These are phyloP conservation scores for Amaranthus palmeri DNA, from an alignment of 148 eudicot species.

Conservation along the genomic window DNA sequence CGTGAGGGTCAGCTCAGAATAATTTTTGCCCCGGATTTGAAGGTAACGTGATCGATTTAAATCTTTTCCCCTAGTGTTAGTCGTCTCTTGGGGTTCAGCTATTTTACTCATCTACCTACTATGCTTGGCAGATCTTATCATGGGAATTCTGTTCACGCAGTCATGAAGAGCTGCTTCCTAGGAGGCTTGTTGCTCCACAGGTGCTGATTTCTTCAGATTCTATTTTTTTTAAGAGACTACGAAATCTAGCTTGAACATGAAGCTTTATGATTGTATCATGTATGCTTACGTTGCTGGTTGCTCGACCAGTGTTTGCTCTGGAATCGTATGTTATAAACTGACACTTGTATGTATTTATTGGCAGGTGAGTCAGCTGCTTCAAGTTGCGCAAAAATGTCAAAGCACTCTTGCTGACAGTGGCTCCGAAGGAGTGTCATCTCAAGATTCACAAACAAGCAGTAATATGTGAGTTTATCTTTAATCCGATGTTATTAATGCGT, in stretches of 20 bases:
- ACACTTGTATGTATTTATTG: conserved; percentile 9
- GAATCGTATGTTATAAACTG: no score
- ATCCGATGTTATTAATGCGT: not conserved
- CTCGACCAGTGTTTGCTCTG: no score
- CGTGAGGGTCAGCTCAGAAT: conserved; percentile 89
- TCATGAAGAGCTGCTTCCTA: conserved; percentile 91
- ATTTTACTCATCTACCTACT: conserved; percentile 8
- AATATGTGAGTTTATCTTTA: conserved; percentile 54
- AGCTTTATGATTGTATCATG: not conserved
- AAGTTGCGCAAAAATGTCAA: conserved; percentile 94
- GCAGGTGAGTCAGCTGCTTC: conserved; percentile 89
- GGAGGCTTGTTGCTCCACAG: conserved; percentile 89
- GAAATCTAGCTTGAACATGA: not conserved
- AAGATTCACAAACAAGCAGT: conserved; percentile 75
- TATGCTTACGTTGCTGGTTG: not conserved
- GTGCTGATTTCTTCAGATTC: conserved; percentile 28
- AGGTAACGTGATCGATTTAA: conserved; percentile 34
- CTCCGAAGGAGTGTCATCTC: conserved; percentile 69
- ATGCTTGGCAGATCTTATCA: conserved; percentile 56
- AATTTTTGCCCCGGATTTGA: conserved; percentile 70
- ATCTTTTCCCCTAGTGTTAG: no score
- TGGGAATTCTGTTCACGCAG: conserved; percentile 97
- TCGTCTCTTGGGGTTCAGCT: conserved; percentile 3
- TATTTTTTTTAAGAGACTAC: not conserved
- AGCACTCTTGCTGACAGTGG: conserved; percentile 74